These are phyloP conservation scores for Cercophora samala DNA, from an alignment of 495 filamentous ascomycete species.

Conservation along the genomic window DNA sequence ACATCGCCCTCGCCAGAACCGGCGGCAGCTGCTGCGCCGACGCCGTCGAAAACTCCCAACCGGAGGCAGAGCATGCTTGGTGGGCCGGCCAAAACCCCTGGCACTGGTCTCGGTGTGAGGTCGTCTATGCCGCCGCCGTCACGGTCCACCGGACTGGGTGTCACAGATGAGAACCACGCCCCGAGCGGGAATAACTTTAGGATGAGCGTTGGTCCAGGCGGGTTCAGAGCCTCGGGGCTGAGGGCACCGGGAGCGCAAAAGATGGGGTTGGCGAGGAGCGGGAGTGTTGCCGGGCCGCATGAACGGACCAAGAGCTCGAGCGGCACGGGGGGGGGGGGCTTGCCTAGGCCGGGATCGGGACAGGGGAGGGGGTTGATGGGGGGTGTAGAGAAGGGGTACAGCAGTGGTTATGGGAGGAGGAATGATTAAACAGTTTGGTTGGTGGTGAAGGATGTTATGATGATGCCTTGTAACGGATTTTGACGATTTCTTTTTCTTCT, in stretches of 20 bases:
- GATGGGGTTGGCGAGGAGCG: conserved; percentile 37
- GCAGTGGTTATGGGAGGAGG: conserved; percentile 16
- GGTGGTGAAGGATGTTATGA: conserved; percentile 1
- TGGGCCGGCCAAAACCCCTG: background rate
- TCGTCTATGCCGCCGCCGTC: conserved; percentile 7
- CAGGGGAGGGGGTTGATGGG: conserved; percentile 59
- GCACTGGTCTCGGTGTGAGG: conserved; percentile 3
- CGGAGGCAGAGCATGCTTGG: conserved; percentile 14
- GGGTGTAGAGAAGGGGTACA: conserved; percentile 56
- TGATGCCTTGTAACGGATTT: conserved; percentile 1
- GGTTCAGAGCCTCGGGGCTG: conserved; percentile 40
- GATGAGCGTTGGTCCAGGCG: conserved; percentile 14
- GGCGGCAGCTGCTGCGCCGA: background rate
- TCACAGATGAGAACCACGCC: conserved; percentile 1
- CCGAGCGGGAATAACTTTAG: conserved; percentile 17
- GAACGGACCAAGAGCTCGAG: conserved; percentile 42
- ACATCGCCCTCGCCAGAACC: background rate
- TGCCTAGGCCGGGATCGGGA: conserved; percentile 44
- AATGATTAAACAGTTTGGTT: background rate
- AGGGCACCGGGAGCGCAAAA: conserved; percentile 37
- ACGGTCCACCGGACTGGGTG: background rate
- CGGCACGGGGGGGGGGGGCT: conserved; percentile 40
- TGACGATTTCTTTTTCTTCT: conserved; percentile 10
- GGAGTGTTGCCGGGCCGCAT: conserved; percentile 21
- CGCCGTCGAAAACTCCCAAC: conserved; percentile 12